Evolutionary conservation across 176 grass and related monocot genomes (phyloP), one percentile per base, ranked within the genome.

Genomic region (Oryza glumipatula): DNA sequence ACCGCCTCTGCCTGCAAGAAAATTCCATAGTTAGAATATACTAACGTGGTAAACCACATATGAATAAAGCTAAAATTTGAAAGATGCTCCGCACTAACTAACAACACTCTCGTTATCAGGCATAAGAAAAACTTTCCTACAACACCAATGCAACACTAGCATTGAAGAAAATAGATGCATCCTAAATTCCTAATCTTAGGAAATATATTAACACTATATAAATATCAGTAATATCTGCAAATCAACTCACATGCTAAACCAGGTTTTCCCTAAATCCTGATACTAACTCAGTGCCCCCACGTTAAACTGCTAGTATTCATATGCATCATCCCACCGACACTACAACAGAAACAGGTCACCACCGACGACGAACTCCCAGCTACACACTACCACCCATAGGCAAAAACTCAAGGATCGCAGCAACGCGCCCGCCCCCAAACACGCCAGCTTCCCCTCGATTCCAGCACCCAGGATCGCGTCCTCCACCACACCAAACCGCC

Each of bases 1-100:
- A 35, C 45, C 72, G 79, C 78, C 30, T 74, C 45, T 74, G 26
- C 67, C 82, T 85, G 83, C 60, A 82, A 71, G 7, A 79, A 86
- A 64, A 24, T 64, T 9, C 9, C 43, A 61, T 33, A 36, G 14
- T 85, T 73, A 82, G 86, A 78, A 49, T 73, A 63, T 73, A 68
- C 41, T 64, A 73, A 56, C 38, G 68, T n/a, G 30, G 11, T 0
- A 8, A 74, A 15, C 17, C 0, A 4, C 24, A 58, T 61, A 83
- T 26, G 30, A 17, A 47, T 23, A 28, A 49, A 68, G 74, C 3
- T 24, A 77, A 65, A 51, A 67, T 38, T 64, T 43, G 7, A 65
- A 89, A 76, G 23, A 36, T 15, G 15, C 9, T 68, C 68, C 13
- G 44, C 30, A 73, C 73, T 36, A 4, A 24, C 23, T 49, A 73